A percentile compares a stretch with the other conserved stretches of the same genome.
phyloP scores from a whole-genome alignment of 306 rosid species.

The barrel medic (Medicago truncatula) region MtrunA17r5.0-ANR NC_053049.1:42499001-42499500 shows the following conservation, averaged over 20 bases:
- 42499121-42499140: too few relatives aligned
- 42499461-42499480: slow-evolving; percentile 64
- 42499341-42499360: slow-evolving; percentile 40
- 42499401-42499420: slow-evolving; percentile 49
- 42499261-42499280: slow-evolving; percentile 21
- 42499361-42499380: slow-evolving; percentile 60
- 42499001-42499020: background rate
- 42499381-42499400: slow-evolving; percentile 49
- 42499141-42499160: too few relatives aligned
- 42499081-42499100: too few relatives aligned
- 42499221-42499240: background rate
- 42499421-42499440: slow-evolving; percentile 51
- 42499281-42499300: slow-evolving; percentile 4
- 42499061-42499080: too few relatives aligned
- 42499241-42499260: slow-evolving; percentile 23
- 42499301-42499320: slow-evolving; percentile 22
- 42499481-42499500: slow-evolving; percentile 52
- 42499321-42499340: slow-evolving; percentile 23
- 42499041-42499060: background rate
- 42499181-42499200: too few relatives aligned
- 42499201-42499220: too few relatives aligned
- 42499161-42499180: too few relatives aligned
- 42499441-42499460: slow-evolving; percentile 61
- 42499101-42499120: too few relatives aligned
- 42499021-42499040: background rate